These are phyloP conservation scores for Clarireedia paspali DNA, from an alignment of 2,329 filamentous ascomycete genomes.

Conservation along the genomic window DNA sequence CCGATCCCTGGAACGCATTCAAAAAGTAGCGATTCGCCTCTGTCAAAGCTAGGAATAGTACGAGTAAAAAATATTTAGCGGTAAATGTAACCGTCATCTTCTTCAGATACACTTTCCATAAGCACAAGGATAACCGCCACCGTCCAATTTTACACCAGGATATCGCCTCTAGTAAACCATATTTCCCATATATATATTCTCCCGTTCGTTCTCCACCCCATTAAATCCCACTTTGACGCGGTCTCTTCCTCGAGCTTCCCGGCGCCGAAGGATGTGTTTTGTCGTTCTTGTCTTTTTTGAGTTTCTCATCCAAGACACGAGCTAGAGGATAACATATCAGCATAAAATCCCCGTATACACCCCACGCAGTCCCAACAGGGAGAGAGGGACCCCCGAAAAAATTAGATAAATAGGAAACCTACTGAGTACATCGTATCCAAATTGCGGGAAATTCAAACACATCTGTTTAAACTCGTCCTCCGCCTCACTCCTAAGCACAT, in stretches of 20 bases:
- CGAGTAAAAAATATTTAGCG: no score
- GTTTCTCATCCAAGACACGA: constrained; percentile 58
- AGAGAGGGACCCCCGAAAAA: background rate
- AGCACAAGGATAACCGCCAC: no score
- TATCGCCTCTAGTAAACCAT: background rate
- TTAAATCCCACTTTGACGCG: constrained; percentile 30
- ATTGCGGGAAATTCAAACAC: constrained; percentile 85
- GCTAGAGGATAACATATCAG: constrained; percentile 34
- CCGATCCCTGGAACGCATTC: no score
- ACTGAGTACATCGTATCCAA: constrained; percentile 89
- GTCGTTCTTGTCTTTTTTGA: constrained; percentile 54
- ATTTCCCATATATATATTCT: background rate
- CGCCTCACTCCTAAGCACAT: constrained; percentile 76
- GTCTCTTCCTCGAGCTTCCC: constrained; percentile 48
- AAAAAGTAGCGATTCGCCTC: no score
- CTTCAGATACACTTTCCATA: no score
- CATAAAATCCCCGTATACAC: background rate
- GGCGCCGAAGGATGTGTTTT: constrained; percentile 40
- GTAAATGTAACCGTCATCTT: no score
- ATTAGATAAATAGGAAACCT: constrained; percentile 27
- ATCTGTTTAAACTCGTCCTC: constrained; percentile 77
- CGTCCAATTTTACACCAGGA: background rate
- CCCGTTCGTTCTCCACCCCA: background rate
- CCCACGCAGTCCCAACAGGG: background rate
- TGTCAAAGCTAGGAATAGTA: no score